phyloP scores from a whole-genome alignment of 1,284 basidiomycete species.

The Leccinum subrobustum region DNA sequence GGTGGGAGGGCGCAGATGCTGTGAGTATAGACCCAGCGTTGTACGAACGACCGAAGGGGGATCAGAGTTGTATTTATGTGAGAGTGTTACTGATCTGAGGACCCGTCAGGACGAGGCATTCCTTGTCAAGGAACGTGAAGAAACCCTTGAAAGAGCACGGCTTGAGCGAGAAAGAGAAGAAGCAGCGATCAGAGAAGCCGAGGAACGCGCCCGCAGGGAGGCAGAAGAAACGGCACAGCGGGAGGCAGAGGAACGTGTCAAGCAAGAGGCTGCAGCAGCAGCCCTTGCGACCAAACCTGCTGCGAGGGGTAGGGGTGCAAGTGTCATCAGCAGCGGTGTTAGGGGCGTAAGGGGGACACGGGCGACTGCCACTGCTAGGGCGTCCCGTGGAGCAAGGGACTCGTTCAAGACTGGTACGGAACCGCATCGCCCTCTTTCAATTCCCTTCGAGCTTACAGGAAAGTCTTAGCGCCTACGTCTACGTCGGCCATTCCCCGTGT shows the following conservation, averaged over 20 bases:
- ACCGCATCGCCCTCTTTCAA: neutral
- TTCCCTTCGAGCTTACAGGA: conserved; percentile 7
- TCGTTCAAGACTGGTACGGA: conserved; percentile 24
- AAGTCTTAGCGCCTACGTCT: conserved; percentile 17
- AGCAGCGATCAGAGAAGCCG: conserved; percentile 46
- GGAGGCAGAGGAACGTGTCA: conserved; percentile 33
- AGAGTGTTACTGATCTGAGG: conserved; percentile 5
- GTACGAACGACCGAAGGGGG: neutral
- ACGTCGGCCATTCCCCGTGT: conserved; percentile 23
- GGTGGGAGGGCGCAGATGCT: conserved; percentile 67
- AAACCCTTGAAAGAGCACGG: conserved; percentile 45
- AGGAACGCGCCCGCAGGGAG: conserved; percentile 47
- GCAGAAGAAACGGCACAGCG: conserved; percentile 38
- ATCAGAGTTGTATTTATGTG: neutral
- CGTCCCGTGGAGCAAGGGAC: conserved; percentile 36
- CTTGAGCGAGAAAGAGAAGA: conserved; percentile 53
- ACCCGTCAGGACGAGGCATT: conserved; percentile 53
- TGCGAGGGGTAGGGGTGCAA: conserved; percentile 35
- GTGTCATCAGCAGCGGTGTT: conserved; percentile 43
- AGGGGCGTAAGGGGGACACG: conserved; percentile 57
- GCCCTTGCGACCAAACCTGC: conserved; percentile 24
- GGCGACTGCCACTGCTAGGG: conserved; percentile 37
- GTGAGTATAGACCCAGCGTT: conserved; percentile 39
- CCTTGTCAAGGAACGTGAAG: conserved; percentile 49
- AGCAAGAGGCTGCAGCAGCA: conserved; percentile 24